Conservation (phyloP, 805 yeast genomes). For the Teunomyces funiuensis region DNA sequence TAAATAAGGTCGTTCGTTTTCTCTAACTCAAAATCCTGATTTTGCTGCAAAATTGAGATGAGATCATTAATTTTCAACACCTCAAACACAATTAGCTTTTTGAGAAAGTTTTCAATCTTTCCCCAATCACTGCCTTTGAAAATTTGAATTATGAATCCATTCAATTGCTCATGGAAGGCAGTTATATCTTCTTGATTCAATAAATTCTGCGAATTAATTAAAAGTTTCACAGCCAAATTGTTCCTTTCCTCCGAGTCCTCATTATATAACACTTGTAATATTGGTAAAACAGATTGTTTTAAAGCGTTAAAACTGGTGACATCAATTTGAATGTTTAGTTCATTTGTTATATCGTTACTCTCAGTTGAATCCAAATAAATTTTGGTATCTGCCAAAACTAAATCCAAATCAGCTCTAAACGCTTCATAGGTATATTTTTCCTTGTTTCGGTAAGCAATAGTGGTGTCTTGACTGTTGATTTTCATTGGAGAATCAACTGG, state of each 20-base stretch:
- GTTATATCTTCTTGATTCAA: slow-evolving; percentile 5
- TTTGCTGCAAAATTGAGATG: slow-evolving; percentile 12
- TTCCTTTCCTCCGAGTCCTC: slow-evolving; percentile 13
- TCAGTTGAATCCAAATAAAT: slow-evolving; percentile 15
- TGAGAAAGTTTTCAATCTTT: slow-evolving; percentile 11
- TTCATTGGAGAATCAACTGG: slow-evolving; percentile 36
- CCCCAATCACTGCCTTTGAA: slow-evolving; percentile 1
- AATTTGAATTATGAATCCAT: slow-evolving; percentile 6
- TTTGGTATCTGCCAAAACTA: slow-evolving; percentile 14
- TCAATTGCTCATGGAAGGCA: slow-evolving; percentile 10
- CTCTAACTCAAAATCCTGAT: slow-evolving; percentile 1
- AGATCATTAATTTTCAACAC: slow-evolving; percentile 16
- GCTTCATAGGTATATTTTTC: slow-evolving; percentile 22
- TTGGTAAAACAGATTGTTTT: slow-evolving; percentile 4
- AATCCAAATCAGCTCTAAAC: slow-evolving; percentile 29
- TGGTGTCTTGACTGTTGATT: slow-evolving; percentile 20
- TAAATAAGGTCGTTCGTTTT: slow-evolving; percentile 7
- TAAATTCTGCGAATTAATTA: slow-evolving; percentile 10
- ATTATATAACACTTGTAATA: slow-evolving; percentile 8
- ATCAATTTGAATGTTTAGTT: slow-evolving; percentile 11
- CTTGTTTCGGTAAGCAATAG: slow-evolving; percentile 10
- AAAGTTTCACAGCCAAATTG: slow-evolving; percentile 14
- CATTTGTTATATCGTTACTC: slow-evolving; percentile 14
- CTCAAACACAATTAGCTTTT: slow-evolving; percentile 17
- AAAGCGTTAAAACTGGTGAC: slow-evolving; percentile 3